A percentile compares a stretch with the other conserved stretches of the same genome.
Evolutionary conservation across 202 grass and related monocot species (phyloP).

Genomic region (Carex arenaria): DNA sequence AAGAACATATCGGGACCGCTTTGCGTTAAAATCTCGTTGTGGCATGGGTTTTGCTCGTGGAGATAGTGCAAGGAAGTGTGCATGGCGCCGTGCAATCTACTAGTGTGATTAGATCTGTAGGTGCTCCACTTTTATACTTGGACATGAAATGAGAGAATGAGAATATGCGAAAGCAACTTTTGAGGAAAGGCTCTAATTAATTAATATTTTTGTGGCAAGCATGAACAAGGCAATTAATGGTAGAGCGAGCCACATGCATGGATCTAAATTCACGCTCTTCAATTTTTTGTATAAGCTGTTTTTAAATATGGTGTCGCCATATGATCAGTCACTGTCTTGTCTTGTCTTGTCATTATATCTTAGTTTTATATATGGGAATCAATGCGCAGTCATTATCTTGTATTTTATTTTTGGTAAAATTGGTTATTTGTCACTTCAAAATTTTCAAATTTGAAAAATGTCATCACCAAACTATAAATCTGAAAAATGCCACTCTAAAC

Average conservation of each 20-base stretch:
- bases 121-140: background rate
- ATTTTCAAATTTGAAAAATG: too few species aligned
- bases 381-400: too few species aligned
- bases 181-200: background rate
- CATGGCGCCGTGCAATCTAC: background rate
- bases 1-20: too few species aligned
- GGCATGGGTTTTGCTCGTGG: conserved; percentile 32
- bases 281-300: background rate
- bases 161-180: background rate
- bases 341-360: too few species aligned
- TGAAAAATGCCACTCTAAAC: too few species aligned
- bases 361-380: too few species aligned
- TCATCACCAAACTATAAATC: too few species aligned
- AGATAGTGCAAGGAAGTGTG: conserved; percentile 37
- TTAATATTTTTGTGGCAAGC: background rate
- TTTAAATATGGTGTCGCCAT: background rate
- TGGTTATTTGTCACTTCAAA: too few species aligned
- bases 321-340: too few species aligned
- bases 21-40: too few species aligned
- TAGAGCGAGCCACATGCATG: background rate
- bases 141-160: background rate
- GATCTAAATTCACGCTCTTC: background rate
- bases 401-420: too few species aligned
- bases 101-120: background rate
- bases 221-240: background rate